Base-by-base conservation (phyloP, 805 yeast genomes). In the Pichia manshurica region DNA sequence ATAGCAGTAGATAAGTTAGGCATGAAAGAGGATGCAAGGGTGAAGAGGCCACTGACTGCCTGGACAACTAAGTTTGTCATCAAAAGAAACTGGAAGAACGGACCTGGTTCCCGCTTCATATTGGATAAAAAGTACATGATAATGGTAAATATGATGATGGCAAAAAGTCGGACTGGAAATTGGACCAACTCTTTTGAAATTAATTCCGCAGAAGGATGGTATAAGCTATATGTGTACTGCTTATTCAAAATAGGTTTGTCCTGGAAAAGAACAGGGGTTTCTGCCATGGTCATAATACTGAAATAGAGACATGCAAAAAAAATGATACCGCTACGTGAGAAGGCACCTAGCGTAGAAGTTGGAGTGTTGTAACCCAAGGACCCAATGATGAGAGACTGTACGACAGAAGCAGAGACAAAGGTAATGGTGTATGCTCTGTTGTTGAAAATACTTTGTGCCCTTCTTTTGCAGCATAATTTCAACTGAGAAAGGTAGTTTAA, bases 131-230 rank as follows among this genome's bases (percentile, higher is more conserved):
- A 81, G 58, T 79, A 79, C n/a, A 59, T 37, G 20, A 70, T 62
- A 46, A 77, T 49, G 0, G 78, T 72, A 52, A 80, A 68, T 42
- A 74, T 60, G 33, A 77, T 45, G 45, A 74, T 69, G 16, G 79
- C 75, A 63, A 75, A 55, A 37, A 77, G 64, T 56, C 80, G 78
- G 38, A 75, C 68, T 3, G 86, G 87, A 44, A 79, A 60, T 56
- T 78, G 81, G 39, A 81, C 72, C 32, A 81, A 58, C 53, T 77
- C 74, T 50, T 72, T 72, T 9, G 83, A 78, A 39, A 82, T 53
- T 9, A 82, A 75, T 62, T 81, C 86, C 22, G 84, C 84, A 20
- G 86, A 74, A 16, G 81, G 79, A 51, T 81, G 76, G 60, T 77
- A 80, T 66, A 82, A 67, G 15, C 82, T 77, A 55, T 78, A 81